Evolutionary conservation across 2,329 filamentous ascomycete genomes (phyloP).

Genomic region (Calonectria henricotiae): DNA sequence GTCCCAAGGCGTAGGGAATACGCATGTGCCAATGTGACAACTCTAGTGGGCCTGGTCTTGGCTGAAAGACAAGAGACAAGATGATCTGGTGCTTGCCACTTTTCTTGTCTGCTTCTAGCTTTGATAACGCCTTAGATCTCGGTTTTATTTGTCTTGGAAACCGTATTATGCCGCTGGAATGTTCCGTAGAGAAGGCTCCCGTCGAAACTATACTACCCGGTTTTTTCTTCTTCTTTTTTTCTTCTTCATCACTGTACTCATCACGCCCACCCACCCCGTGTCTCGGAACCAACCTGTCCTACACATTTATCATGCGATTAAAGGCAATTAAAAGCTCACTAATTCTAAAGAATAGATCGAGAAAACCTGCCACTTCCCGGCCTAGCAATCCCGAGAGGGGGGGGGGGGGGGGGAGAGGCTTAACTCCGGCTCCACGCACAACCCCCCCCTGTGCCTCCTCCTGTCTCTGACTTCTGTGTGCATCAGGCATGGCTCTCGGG

Average conservation of each 20-base stretch:
- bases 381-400: too few species aligned
- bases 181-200: too few species aligned
- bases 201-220: neutral
- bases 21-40: neutral
- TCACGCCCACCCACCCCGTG: neutral
- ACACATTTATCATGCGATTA: neutral
- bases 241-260: neutral
- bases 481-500: neutral
- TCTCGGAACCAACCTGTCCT: neutral
- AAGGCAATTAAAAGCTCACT: too few species aligned
- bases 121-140: neutral
- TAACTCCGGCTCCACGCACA: neutral
- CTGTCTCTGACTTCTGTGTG: conserved; percentile 3
- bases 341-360: neutral
- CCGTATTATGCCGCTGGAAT: neutral
- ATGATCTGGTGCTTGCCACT: neutral
- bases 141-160: neutral
- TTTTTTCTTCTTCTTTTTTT: too few species aligned
- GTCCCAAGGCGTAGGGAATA: neutral
- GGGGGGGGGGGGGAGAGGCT: too few species aligned
- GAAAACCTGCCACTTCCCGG: neutral
- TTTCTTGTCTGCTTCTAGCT: neutral
- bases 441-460: neutral
- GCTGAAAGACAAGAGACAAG: neutral
- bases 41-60: neutral